phyloP scores from a whole-genome alignment of 495 filamentous ascomycete genomes.

The Penicillium crystallinum region DNA sequence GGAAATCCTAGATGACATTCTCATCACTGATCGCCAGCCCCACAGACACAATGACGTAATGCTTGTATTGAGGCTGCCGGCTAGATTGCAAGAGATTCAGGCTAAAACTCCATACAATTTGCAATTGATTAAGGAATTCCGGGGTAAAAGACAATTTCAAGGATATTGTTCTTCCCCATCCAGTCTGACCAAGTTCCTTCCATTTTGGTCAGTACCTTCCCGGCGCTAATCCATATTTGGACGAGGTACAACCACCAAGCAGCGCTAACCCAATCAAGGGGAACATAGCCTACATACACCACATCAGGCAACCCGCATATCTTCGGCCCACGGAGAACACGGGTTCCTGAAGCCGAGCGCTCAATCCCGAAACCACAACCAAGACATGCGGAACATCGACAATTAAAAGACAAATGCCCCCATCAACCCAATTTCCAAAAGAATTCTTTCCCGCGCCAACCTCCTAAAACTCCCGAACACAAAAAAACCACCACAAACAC shows the following conservation, averaged over 20 bases:
- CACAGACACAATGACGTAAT: no score
- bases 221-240: background rate
- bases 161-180: no score
- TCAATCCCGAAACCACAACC: background rate
- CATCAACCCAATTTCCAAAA: background rate
- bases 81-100: no score
- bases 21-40: no score
- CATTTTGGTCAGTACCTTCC: background rate
- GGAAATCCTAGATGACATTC: no score
- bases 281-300: conserved; percentile 3
- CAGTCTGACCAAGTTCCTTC: background rate
- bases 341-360: background rate
- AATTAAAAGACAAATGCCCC: background rate
- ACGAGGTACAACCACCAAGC: background rate
- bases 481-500: background rate
- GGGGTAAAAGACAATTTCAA: no score
- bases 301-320: background rate
- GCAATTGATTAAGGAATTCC: no score
- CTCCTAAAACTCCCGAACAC: background rate
- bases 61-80: no score
- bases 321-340: background rate
- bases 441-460: background rate
- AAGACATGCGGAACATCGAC: background rate
- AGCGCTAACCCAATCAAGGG: conserved; percentile 1
- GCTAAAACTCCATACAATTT: no score